Conservation (phyloP, 306 rosid genomes). For the Ormosia emarginata region DNA sequence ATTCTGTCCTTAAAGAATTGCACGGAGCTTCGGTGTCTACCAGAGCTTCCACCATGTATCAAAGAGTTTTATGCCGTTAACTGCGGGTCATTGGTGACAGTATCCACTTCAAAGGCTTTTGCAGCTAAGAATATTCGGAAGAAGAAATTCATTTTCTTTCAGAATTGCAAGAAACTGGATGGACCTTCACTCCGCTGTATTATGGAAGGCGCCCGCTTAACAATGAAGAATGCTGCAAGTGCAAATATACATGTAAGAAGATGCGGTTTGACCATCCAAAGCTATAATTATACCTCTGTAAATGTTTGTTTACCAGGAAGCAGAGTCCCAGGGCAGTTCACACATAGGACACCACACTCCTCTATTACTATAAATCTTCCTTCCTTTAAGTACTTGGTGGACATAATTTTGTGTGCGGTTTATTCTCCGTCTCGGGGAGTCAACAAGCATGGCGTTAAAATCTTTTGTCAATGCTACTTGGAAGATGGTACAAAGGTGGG, state of each 20-base stretch:
- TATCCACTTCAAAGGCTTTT: background rate
- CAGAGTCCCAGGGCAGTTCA: background rate
- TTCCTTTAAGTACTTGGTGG: background rate
- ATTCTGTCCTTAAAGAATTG: background rate
- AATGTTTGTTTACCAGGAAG: background rate
- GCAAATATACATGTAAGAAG: too few species aligned
- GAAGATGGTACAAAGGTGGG: background rate
- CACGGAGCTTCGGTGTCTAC: conserved; percentile 9
- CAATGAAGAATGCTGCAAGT: background rate
- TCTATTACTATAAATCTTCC: background rate
- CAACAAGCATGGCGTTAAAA: background rate
- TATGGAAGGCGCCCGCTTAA: background rate
- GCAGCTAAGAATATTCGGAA: background rate
- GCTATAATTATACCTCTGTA: background rate
- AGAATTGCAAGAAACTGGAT: background rate
- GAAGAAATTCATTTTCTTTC: background rate
- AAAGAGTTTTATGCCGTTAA: background rate
- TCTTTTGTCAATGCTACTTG: background rate
- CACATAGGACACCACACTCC: background rate
- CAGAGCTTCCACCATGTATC: conserved; percentile 16
- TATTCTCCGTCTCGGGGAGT: background rate
- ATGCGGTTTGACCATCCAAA: too few species aligned
- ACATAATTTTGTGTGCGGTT: background rate
- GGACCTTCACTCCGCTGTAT: background rate
- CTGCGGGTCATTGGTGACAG: conserved; percentile 8